Base-by-base conservation (phyloP, 257 asterid genomes). In the Scutellaria minor region DNA sequence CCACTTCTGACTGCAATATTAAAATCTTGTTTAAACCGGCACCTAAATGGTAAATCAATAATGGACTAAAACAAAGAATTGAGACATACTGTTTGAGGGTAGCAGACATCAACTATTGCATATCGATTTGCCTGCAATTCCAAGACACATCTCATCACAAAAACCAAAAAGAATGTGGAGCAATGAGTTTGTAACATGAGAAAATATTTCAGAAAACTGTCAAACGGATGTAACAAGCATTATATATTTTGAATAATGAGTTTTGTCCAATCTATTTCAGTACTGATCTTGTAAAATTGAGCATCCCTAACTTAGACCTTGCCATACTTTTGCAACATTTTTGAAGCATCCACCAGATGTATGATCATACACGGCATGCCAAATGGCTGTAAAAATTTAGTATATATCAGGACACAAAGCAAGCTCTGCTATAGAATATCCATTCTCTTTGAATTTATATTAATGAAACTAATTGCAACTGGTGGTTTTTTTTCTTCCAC, bases 71-170 rank as follows among this genome's bases (percentile, higher is more conserved):
- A 65, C 52, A 64, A 40, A 81, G 68, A 39, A 60, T 14, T 71
- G 70, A 75, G 53, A 81, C 97, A 51, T 91, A 91, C 97, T 66
- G 97, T 70, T 39, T 79, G 81, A 37, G 99, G 99, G 81, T 84
- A 87, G 87, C 89, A 90, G 77, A 85, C 91, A 85, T 94, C 99
- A 72, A 94, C 90, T 52, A 94, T 75, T 12, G 96, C 95, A 81
- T 91, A 94, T 54, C 86, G 85, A 77, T 90, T 94, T 82, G 89
- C 97, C 99, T 94, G 95, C 82, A 88, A 73, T 83, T 81, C 61
- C 77, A 78, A 59, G 68, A 72, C 58, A 70, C 6, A 27, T 59
- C 71, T 57, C 75, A 71, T 68, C 54, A 72, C 42, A 65, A 67
- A 27, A 61, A 69, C 31, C 42, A 65, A 67, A 27, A 61, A 69